phyloP scores from a whole-genome alignment of 1,284 basidiomycete genomes.

The Fistulinella staudtii region DNA sequence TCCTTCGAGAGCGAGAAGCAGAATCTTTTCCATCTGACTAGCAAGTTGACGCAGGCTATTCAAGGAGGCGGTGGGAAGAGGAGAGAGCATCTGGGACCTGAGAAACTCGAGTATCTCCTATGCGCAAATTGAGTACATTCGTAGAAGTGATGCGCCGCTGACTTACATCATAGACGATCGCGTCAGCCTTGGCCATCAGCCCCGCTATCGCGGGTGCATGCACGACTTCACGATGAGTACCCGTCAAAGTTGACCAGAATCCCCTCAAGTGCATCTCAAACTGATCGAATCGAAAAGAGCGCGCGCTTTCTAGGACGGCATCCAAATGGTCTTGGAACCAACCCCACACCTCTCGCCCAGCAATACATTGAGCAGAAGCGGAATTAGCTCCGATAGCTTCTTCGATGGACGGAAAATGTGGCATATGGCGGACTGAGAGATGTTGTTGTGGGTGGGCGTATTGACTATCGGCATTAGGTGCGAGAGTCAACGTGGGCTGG shows the following conservation, averaged over 20 bases:
- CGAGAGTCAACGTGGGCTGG: conserved; percentile 51
- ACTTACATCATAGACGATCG: conserved; percentile 82
- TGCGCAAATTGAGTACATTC: conserved; percentile 14
- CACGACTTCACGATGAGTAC: conserved; percentile 76
- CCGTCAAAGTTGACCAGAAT: conserved; percentile 74
- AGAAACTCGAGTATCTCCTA: conserved; percentile 85
- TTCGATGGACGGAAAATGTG: conserved; percentile 79
- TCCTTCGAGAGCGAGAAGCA: conserved; percentile 72
- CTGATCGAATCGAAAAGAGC: conserved; percentile 77
- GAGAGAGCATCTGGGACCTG: conserved; percentile 76
- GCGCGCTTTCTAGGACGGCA: conserved; percentile 69
- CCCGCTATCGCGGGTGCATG: conserved; percentile 85
- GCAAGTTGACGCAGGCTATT: conserved; percentile 74
- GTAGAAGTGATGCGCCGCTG: conserved; percentile 1
- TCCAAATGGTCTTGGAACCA: conserved; percentile 87
- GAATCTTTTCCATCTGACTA: conserved; percentile 88
- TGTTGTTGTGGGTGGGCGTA: conserved; percentile 42
- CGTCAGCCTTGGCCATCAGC: conserved; percentile 83
- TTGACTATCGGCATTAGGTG: conserved; percentile 42
- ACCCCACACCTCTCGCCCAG: conserved; percentile 78
- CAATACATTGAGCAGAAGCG: conserved; percentile 66
- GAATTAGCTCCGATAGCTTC: conserved; percentile 75
- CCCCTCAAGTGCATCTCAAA: conserved; percentile 80
- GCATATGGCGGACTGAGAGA: conserved; percentile 70
- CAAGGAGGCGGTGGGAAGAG: conserved; percentile 64